phyloP scores from a whole-genome alignment of 495 filamentous ascomycete species.

The Tuber melanosporum region DNA sequence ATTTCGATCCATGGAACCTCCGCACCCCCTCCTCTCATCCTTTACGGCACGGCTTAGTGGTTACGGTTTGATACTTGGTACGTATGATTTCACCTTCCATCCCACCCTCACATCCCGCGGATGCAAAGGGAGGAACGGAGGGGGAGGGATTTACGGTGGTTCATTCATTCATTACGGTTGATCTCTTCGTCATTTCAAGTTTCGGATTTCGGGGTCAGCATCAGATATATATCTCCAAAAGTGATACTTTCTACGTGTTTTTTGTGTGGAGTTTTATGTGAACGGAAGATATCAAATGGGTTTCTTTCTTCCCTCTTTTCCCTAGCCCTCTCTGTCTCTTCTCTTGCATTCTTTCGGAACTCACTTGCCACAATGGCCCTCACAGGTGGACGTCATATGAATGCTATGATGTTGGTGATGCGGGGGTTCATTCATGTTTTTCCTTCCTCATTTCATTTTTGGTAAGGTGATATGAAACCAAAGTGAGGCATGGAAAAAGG shows the following conservation, averaged over 20 bases:
- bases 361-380: neutral
- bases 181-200: neutral
- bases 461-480: neutral
- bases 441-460: neutral
- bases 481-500: neutral
- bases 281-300: neutral
- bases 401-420: neutral
- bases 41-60: conserved; percentile 5
- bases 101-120: neutral
- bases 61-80: conserved; percentile 21
- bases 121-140: neutral
- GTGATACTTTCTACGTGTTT: neutral
- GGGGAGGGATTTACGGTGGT: neutral
- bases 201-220: neutral
- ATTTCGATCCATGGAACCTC: conserved; percentile 12
- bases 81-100: conserved; percentile 15
- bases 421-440: neutral
- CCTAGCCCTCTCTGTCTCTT: neutral
- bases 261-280: neutral
- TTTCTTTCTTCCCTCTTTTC: neutral
- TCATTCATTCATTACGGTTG: conserved; percentile 3
- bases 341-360: neutral
- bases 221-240: conserved; percentile 5
- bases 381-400: neutral
- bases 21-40: conserved; percentile 3